phyloP scores from a whole-genome alignment of 805 yeast species.

The Zygoascus ofunaensis region DNA sequence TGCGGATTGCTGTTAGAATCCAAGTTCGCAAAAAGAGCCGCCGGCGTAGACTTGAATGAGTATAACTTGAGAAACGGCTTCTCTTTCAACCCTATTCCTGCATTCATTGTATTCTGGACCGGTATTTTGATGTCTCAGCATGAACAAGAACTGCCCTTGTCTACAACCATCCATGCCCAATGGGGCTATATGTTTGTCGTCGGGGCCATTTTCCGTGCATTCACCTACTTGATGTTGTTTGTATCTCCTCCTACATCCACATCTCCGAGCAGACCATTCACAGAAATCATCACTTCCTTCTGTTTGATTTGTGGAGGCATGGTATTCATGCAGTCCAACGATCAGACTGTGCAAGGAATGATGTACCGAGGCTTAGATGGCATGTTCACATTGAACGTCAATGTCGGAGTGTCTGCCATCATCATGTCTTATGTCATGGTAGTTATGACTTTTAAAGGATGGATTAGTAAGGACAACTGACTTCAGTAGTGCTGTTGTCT shows the following conservation, averaged over 20 bases:
- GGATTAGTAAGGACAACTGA: conserved; percentile 3
- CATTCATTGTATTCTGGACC: conserved; percentile 90
- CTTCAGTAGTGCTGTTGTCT: too few relatives aligned
- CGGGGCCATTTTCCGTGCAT: conserved; percentile 68
- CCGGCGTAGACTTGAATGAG: conserved; percentile 8
- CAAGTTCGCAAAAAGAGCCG: conserved; percentile 20
- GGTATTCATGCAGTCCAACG: conserved; percentile 86
- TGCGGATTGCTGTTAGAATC: conserved; percentile 80
- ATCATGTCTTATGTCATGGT: conserved; percentile 84
- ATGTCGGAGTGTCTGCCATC: conserved; percentile 68
- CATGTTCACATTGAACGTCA: conserved; percentile 85
- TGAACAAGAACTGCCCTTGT: conserved; percentile 67
- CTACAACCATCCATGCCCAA: conserved; percentile 76
- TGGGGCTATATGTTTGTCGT: conserved; percentile 86
- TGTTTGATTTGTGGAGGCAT: conserved; percentile 80
- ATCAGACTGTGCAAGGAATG: conserved; percentile 72
- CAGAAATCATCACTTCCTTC: conserved; percentile 75
- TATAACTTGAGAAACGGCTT: conserved; percentile 29
- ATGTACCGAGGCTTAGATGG: conserved; percentile 74
- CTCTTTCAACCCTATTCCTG: conserved; percentile 92
- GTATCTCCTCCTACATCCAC: conserved; percentile 29
- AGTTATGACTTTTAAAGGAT: conserved; percentile 40
- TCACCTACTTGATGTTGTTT: conserved; percentile 51
- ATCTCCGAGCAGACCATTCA: conserved; percentile 65
- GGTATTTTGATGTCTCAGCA: conserved; percentile 94